Percentiles rank a stretch among this genome's conserved stretches.
These are phyloP conservation scores for Russula griseocarnosa DNA, from an alignment of 768 basidiomycete species.

Conservation along the genomic window DNA sequence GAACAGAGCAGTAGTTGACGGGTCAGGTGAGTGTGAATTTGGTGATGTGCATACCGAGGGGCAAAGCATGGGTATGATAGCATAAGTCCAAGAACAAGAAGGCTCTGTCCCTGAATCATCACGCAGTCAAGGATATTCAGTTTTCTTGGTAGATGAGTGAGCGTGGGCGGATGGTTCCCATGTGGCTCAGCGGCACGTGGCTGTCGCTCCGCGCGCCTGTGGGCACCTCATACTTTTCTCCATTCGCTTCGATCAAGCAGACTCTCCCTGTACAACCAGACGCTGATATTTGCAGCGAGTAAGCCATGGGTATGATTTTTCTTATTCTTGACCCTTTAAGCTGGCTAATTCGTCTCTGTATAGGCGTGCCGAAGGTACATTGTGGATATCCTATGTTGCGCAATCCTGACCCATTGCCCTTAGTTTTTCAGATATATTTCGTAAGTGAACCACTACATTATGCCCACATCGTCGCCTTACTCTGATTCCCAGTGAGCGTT, in stretches of 20 bases:
- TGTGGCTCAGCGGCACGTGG: constrained; percentile 13
- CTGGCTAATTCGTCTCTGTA: constrained; percentile 7
- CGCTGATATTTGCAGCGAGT: background rate
- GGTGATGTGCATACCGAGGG: background rate
- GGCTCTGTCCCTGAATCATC: background rate
- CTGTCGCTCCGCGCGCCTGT: background rate
- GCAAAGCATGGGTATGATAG: background rate
- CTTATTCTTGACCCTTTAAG: background rate
- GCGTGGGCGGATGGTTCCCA: background rate
- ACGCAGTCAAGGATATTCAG: background rate
- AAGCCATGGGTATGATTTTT: constrained; percentile 23
- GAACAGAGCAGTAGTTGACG: background rate
- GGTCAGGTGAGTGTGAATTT: background rate
- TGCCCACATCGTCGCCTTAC: background rate
- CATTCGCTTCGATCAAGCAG: background rate
- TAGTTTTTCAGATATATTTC: constrained; percentile 98
- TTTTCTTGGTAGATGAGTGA: no score
- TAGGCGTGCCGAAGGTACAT: constrained; percentile 49
- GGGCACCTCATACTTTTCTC: background rate
- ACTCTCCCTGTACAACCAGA: background rate
- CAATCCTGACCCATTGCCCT: constrained; percentile 5
- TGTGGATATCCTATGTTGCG: background rate
- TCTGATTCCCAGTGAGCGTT: constrained; percentile 68
- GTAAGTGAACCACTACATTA: constrained; percentile 42
- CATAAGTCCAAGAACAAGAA: background rate